A percentile compares a stretch with the other conserved stretches of the same genome.
phyloP scores from a whole-genome alignment of 2,329 filamentous ascomycete species.

The Dactylellina sp. region DNA sequence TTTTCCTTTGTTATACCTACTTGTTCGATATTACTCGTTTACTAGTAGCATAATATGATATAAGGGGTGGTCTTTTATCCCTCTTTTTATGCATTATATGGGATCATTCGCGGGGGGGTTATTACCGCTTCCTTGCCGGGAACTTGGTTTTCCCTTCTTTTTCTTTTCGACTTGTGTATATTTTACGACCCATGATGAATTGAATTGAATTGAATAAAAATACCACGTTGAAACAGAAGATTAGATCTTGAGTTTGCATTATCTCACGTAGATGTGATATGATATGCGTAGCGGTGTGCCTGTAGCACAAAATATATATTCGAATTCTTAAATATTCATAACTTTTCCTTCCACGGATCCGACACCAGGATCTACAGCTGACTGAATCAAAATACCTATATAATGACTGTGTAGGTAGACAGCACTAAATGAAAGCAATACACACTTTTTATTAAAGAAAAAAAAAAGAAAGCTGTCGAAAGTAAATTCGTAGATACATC shows the following conservation, averaged over 20 bases:
- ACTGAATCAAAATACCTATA: too few species aligned
- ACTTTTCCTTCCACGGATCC: too few species aligned
- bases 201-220: background rate
- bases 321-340: too few species aligned
- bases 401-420: too few species aligned
- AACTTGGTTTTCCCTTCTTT: background rate
- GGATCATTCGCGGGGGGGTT: background rate
- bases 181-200: constrained; percentile 39
- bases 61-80: constrained; percentile 5
- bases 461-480: too few species aligned
- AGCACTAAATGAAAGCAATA: too few species aligned
- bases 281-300: too few species aligned
- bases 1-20: background rate
- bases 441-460: too few species aligned
- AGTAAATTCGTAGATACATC: too few species aligned
- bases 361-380: too few species aligned
- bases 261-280: background rate
- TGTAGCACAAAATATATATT: too few species aligned
- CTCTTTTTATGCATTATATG: constrained; percentile 19
- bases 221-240: background rate
- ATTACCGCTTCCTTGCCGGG: background rate
- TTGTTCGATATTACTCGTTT: constrained; percentile 4
- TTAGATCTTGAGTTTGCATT: background rate
- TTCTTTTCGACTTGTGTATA: constrained; percentile 34
- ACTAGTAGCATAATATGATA: constrained; percentile 42